Conservation (phyloP, 1,139 yeast genomes). For the Yamadazyma atlantica region DNA sequence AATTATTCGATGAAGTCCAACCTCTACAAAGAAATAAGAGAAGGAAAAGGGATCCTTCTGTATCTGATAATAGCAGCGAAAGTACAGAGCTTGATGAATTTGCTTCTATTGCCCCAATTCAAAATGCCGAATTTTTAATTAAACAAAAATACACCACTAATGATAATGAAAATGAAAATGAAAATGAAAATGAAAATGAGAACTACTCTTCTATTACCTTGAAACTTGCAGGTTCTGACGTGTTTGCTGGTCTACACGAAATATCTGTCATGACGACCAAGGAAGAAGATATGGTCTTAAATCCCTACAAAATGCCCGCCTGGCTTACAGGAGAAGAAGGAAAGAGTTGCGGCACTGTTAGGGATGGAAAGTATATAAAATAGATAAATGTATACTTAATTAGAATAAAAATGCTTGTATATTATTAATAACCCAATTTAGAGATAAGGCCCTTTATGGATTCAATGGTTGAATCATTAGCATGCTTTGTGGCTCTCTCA, state of each 20-base stretch:
- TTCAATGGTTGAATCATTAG: conserved; percentile 22
- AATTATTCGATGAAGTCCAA: conserved; percentile 35
- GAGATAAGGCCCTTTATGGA: conserved; percentile 27
- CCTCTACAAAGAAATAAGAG: conserved; percentile 11
- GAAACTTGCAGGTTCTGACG: conserved; percentile 66
- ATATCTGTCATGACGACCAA: conserved; percentile 45
- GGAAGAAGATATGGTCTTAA: conserved; percentile 39
- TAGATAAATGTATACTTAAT: not conserved
- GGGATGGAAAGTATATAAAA: conserved; percentile 36
- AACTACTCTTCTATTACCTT: conserved; percentile 38
- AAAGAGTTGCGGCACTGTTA: conserved; percentile 43
- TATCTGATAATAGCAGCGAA: conserved; percentile 17
- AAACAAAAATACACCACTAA: conserved; percentile 26
- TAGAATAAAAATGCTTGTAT: no score
- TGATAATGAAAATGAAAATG: not conserved
- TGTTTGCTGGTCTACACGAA: conserved; percentile 79
- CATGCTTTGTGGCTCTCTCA: conserved; percentile 19
- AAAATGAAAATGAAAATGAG: conserved; percentile 5
- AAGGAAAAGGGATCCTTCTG: conserved; percentile 15
- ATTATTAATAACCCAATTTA: conserved; percentile 28
- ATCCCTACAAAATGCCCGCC: conserved; percentile 60
- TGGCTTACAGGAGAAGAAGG: conserved; percentile 86
- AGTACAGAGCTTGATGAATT: conserved; percentile 26
- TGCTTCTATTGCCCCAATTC: conserved; percentile 56
- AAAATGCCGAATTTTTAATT: conserved; percentile 46